phyloP scores from a whole-genome alignment of 2,329 filamentous ascomycete species.

The Lachnellula subtilissima region DNA sequence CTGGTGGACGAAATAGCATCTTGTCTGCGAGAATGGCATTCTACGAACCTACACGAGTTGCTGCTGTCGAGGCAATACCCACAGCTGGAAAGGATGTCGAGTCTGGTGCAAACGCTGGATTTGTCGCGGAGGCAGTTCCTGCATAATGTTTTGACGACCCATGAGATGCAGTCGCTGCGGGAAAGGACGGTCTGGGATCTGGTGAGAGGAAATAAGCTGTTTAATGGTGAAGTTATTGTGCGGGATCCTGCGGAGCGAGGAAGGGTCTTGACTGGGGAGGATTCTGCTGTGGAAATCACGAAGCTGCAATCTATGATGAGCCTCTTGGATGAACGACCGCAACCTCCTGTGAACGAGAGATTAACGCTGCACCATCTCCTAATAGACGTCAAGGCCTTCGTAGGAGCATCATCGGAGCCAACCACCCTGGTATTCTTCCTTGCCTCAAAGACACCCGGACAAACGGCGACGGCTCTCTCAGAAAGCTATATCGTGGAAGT shows the following conservation, averaged over 20 bases:
- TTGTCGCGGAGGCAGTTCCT: constrained; percentile 82
- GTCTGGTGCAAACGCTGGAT: constrained; percentile 77
- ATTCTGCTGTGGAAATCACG: constrained; percentile 87
- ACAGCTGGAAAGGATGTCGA: constrained; percentile 74
- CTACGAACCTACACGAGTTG: constrained; percentile 89
- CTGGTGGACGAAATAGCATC: constrained; percentile 97
- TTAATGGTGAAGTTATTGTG: constrained; percentile 91
- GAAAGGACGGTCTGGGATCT: constrained; percentile 95
- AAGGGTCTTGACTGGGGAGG: constrained; percentile 81
- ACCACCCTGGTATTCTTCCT: constrained; percentile 75
- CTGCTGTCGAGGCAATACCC: constrained; percentile 78
- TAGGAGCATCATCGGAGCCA: constrained; percentile 69
- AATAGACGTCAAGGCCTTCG: constrained; percentile 78
- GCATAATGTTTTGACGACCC: constrained; percentile 85
- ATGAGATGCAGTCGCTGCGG: constrained; percentile 74
- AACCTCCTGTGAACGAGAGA: constrained; percentile 59
- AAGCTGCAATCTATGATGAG: constrained; percentile 95
- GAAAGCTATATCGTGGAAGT: constrained; percentile 80
- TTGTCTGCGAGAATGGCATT: constrained; percentile 96
- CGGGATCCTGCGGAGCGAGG: constrained; percentile 80
- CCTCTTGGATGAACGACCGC: constrained; percentile 77
- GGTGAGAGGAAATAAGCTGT: constrained; percentile 88
- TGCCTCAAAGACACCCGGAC: constrained; percentile 63
- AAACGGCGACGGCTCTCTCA: constrained; percentile 63
- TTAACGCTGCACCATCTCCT: constrained; percentile 75